Percentiles rank a stretch among this genome's conserved stretches.
Evolutionary conservation across 2,329 filamentous ascomycete genomes (phyloP).

Genomic region (Epichloe glyceriae): DNA sequence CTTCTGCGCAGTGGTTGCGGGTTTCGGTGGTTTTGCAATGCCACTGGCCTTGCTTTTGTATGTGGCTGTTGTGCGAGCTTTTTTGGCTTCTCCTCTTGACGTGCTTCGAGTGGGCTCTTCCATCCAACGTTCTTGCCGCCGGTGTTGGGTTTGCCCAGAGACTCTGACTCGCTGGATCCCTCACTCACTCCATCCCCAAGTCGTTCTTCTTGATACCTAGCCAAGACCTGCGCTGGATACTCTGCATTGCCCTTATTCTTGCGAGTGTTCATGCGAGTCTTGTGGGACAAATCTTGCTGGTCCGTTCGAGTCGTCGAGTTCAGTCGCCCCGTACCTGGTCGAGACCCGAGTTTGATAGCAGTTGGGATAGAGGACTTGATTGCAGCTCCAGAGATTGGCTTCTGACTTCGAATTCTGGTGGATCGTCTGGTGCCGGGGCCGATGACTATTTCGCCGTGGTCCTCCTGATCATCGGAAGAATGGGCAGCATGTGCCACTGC

Average conservation of each 20-base stretch:
- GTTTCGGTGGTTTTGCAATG: conserved; percentile 17
- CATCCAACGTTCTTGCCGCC: conserved; percentile 20
- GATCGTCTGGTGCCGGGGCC: conserved; percentile 17
- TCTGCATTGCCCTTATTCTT: conserved; percentile 23
- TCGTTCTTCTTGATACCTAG: conserved; percentile 15
- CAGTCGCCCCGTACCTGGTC: conserved; percentile 9
- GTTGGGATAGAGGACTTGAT: conserved; percentile 23
- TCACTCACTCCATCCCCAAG: conserved; percentile 8
- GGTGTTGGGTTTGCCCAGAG: conserved; percentile 5
- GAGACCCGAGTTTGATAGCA: conserved; percentile 20
- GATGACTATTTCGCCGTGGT: conserved; percentile 9
- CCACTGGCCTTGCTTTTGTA: conserved; percentile 12
- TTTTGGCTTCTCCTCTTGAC: conserved; percentile 14
- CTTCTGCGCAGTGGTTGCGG: conserved; percentile 10
- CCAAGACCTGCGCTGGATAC: conserved; percentile 22
- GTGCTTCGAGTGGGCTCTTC: conserved; percentile 20
- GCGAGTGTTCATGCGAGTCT: conserved; percentile 22
- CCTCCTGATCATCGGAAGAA: conserved; percentile 3
- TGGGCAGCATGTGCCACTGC: background rate
- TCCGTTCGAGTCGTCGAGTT: conserved; percentile 12
- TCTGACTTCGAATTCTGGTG: conserved; percentile 18
- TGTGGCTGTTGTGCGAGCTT: conserved; percentile 10
- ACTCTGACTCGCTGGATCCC: background rate
- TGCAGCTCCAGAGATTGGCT: conserved; percentile 1
- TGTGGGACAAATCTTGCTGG: conserved; percentile 20